Evolutionary conservation across 306 rosid genomes (phyloP).

Genomic region (Comarum palustre): DNA sequence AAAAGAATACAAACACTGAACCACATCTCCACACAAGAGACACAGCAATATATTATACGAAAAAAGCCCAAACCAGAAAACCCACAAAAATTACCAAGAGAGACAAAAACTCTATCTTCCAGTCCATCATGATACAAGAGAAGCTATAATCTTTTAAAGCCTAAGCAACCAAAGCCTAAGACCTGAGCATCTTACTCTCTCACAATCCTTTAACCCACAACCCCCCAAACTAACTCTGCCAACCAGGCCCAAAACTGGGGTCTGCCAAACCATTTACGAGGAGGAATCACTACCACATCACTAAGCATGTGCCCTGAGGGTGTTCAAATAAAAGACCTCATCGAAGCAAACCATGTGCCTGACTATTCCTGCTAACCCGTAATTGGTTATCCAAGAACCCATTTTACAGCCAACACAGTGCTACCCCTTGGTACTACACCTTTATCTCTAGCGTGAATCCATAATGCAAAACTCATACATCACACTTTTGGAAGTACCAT

Average conservation of each 20-base stretch:
- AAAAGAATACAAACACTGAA: background rate
- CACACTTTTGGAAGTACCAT: background rate
- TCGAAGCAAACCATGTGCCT: background rate
- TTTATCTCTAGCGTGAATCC: background rate
- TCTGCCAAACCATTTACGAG: background rate
- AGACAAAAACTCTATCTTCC: background rate
- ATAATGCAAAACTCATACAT: background rate
- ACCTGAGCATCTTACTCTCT: background rate
- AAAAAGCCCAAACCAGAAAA: background rate
- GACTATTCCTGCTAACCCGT: background rate
- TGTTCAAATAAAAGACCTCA: background rate
- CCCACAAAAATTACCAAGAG: background rate
- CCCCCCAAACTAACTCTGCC: background rate
- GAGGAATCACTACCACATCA: background rate
- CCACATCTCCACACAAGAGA: background rate
- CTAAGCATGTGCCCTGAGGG: background rate
- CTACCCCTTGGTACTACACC: background rate
- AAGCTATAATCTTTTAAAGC: background rate
- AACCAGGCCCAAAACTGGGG: background rate
- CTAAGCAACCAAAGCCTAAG: background rate
- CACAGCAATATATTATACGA: background rate
- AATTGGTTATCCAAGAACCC: background rate
- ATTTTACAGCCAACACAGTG: background rate
- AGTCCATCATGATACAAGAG: background rate
- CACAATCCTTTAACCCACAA: background rate